Conservation (phyloP, 1,139 yeast genomes). For the Zygoascus hellenicus region DNA sequence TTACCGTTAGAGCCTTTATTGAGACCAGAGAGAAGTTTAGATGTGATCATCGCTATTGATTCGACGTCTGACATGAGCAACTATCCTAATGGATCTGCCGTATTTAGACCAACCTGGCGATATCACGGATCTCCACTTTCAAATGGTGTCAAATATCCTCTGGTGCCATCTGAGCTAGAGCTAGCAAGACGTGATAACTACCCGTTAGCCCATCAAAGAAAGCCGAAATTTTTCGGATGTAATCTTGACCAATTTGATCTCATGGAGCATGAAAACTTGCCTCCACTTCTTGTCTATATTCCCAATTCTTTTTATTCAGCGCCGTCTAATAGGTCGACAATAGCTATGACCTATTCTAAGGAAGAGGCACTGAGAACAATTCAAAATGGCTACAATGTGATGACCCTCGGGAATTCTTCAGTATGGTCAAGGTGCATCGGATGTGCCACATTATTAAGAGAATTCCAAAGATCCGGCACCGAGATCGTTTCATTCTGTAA, state of each 20-base stretch:
- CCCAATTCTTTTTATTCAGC: slow-evolving; percentile 48
- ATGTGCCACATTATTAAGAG: slow-evolving; percentile 73
- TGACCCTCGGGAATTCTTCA: slow-evolving; percentile 41
- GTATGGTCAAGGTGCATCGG: slow-evolving; percentile 72
- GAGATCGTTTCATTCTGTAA: slow-evolving; percentile 62
- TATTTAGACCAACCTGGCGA: slow-evolving; percentile 19
- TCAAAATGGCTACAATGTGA: slow-evolving; percentile 49
- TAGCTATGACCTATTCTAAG: slow-evolving; percentile 40
- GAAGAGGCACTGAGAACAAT: slow-evolving; percentile 43
- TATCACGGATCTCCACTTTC: slow-evolving; percentile 40
- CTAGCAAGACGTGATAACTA: slow-evolving; percentile 34
- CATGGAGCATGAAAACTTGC: slow-evolving; percentile 32
- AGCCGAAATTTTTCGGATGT: slow-evolving; percentile 64
- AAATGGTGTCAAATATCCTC: slow-evolving; percentile 60
- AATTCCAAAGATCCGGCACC: slow-evolving; percentile 57
- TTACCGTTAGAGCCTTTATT: slow-evolving; percentile 72
- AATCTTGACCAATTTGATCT: slow-evolving; percentile 48
- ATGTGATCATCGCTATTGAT: slow-evolving; percentile 73
- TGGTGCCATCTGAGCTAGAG: slow-evolving; percentile 59
- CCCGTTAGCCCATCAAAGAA: slow-evolving; percentile 42
- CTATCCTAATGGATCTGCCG: slow-evolving; percentile 23
- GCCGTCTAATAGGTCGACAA: slow-evolving; percentile 45
- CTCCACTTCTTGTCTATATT: slow-evolving; percentile 50
- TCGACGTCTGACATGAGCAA: slow-evolving; percentile 21
- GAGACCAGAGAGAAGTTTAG: slow-evolving; percentile 62